Conservation (phyloP, 2,329 filamentous ascomycete genomes). For the Neofusicoccum cordaticola region DNA sequence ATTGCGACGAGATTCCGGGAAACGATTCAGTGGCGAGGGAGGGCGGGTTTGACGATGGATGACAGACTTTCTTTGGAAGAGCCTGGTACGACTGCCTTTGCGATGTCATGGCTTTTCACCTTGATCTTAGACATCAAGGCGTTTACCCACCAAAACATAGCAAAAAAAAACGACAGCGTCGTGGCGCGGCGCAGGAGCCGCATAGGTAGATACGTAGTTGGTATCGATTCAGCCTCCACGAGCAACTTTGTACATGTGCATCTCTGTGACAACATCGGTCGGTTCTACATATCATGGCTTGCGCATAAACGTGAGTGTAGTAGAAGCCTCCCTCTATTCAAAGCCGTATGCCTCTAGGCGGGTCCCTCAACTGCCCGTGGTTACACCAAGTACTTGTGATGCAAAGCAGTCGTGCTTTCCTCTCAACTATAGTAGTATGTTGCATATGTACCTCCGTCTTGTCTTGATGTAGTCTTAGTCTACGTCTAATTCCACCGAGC, state of each 20-base stretch:
- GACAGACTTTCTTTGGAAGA: slow-evolving; percentile 7
- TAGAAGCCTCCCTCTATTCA: too few species aligned
- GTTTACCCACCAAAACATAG: not conserved
- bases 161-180: not conserved
- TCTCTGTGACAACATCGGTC: not conserved
- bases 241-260: not conserved
- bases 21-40: not conserved
- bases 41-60: slow-evolving; percentile 14
- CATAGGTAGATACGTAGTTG: not conserved
- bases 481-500: not conserved
- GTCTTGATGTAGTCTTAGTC: not conserved
- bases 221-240: slow-evolving; percentile 10
- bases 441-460: too few species aligned
- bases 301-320: too few species aligned
- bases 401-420: too few species aligned
- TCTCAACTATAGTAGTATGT: too few species aligned
- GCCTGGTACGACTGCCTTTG: slow-evolving; percentile 16
- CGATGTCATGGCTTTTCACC: slow-evolving; percentile 13
- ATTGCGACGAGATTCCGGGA: slow-evolving; percentile 12
- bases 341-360: too few species aligned
- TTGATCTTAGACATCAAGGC: not conserved
- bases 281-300: too few species aligned
- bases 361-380: too few species aligned
- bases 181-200: not conserved
- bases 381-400: too few species aligned